Evolutionary conservation across 805 yeast species (phyloP).

Genomic region (Tetrapisispora namnaoensis): DNA sequence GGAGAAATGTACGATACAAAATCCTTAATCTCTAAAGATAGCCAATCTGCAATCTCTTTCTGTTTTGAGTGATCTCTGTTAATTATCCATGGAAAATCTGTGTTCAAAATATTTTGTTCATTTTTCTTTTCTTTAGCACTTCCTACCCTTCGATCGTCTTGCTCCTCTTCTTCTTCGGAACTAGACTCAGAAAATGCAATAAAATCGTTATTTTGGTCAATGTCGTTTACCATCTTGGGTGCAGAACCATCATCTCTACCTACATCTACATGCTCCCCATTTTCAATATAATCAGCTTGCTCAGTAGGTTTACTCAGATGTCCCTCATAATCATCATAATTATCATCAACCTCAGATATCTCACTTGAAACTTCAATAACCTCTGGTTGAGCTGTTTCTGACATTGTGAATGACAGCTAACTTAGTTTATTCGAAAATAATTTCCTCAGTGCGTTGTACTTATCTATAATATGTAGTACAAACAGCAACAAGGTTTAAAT

Average conservation of each 20-base stretch:
- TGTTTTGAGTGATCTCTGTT: conserved; percentile 69
- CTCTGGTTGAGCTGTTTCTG: background rate
- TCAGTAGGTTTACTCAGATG: conserved; percentile 14
- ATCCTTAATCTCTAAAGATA: conserved; percentile 75
- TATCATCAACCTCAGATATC: conserved; percentile 1
- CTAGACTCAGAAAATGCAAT: conserved; percentile 32
- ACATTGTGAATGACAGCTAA: background rate
- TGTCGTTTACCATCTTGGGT: conserved; percentile 13
- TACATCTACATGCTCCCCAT: background rate
- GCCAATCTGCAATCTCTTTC: conserved; percentile 75
- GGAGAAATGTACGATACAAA: conserved; percentile 84
- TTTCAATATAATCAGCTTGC: background rate
- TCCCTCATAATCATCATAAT: conserved; percentile 22
- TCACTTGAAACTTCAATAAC: background rate
- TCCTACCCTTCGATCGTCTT: background rate
- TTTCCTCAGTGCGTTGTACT: no score
- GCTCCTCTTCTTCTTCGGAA: conserved; percentile 18
- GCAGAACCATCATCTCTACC: conserved; percentile 3
- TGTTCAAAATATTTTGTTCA: conserved; percentile 2
- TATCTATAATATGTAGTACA: no score
- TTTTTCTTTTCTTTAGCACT: background rate
- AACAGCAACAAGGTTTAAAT: no score
- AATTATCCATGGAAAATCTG: conserved; percentile 61
- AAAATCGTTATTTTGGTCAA: conserved; percentile 34
- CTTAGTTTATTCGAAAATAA: no score